Evolutionary conservation across 805 yeast genomes (phyloP).

Genomic region (Yarrowia sp.): DNA sequence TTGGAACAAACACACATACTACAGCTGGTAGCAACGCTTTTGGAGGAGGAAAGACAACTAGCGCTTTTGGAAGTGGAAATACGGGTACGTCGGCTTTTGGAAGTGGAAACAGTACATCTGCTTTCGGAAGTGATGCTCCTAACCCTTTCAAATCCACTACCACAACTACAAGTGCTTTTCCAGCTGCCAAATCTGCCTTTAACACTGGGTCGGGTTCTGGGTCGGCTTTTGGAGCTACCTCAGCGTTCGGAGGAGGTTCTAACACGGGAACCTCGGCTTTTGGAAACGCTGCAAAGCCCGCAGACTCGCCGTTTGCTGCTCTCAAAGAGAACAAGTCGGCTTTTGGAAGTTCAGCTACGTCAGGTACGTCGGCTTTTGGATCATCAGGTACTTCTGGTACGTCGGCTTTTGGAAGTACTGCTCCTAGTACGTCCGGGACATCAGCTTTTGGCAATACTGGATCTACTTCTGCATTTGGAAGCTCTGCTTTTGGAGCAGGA

Average conservation of each 20-base stretch:
- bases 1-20: too few species aligned
- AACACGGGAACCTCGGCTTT: neutral
- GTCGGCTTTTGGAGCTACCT: too few species aligned
- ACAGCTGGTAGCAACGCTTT: too few species aligned
- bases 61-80: conserved; percentile 28
- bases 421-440: too few species aligned
- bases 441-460: neutral
- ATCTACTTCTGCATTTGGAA: neutral
- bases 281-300: neutral
- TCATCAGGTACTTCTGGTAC: neutral
- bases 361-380: too few species aligned
- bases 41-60: neutral
- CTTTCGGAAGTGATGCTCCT: neutral
- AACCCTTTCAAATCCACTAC: too few species aligned
- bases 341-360: neutral
- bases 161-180: too few species aligned
- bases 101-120: neutral
- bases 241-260: neutral
- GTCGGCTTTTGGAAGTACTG: too few species aligned
- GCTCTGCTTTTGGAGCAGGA: neutral
- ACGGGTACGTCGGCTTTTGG: neutral
- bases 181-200: too few species aligned
- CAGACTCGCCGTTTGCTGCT: too few species aligned
- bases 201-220: too few species aligned
- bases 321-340: too few species aligned